These are phyloP conservation scores for Vitis riparia DNA, from an alignment of 164 flowering plant genomes.

Conservation along the genomic window DNA sequence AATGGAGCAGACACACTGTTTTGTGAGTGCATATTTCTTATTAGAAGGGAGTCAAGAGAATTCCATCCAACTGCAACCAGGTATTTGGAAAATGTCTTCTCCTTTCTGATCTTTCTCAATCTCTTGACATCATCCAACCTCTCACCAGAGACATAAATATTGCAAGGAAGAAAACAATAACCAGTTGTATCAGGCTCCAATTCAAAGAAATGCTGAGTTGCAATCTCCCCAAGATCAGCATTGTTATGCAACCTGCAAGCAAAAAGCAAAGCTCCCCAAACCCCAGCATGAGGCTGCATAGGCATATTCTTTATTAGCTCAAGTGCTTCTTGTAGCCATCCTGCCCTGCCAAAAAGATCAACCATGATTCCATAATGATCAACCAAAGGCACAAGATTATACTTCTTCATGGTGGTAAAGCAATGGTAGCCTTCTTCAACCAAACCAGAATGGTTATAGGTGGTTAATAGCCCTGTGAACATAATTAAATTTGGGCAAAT, in stretches of 20 bases:
- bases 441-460: constrained; percentile 52
- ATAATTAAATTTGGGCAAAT: constrained; percentile 31
- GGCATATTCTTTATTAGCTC: constrained; percentile 38
- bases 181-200: constrained; percentile 38
- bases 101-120: constrained; percentile 18
- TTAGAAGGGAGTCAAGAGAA: constrained; percentile 4
- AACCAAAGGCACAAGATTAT: constrained; percentile 45
- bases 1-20: too few relatives aligned
- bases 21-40: background rate
- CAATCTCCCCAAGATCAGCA: constrained; percentile 49
- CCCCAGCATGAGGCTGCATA: constrained; percentile 39
- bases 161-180: constrained; percentile 30
- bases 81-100: constrained; percentile 24
- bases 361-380: constrained; percentile 68
- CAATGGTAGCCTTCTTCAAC: constrained; percentile 40
- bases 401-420: constrained; percentile 43
- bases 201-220: constrained; percentile 35
- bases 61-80: constrained; percentile 44
- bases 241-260: constrained; percentile 50
- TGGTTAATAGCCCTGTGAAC: constrained; percentile 42
- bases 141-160: constrained; percentile 36
- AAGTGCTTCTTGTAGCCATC: constrained; percentile 42
- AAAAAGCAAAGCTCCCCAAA: constrained; percentile 52
- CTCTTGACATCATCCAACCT: constrained; percentile 39
- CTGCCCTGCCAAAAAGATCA: constrained; percentile 58